Evolutionary conservation across 2,329 filamentous ascomycete genomes (phyloP).

Genomic region (Trichoderma sp.): DNA sequence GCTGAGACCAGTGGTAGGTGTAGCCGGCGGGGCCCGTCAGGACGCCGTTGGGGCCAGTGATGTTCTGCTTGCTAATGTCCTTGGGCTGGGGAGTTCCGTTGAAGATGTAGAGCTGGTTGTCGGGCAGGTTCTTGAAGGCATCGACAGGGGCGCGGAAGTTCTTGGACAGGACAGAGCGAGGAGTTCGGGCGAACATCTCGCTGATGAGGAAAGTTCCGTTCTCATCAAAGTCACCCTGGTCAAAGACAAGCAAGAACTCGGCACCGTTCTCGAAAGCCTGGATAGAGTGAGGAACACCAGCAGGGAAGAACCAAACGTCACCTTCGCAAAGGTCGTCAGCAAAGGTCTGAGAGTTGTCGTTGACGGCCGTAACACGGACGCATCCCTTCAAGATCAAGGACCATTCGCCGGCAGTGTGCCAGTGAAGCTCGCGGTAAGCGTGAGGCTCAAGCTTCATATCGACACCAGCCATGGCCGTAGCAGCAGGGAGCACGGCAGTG

Average conservation of each 20-base stretch:
- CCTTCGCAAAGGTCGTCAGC: conserved; percentile 36
- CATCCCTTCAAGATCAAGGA: conserved; percentile 52
- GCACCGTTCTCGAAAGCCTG: conserved; percentile 53
- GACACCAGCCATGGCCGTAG: conserved; percentile 54
- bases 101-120: conserved; percentile 51
- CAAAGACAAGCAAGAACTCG: conserved; percentile 61
- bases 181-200: conserved; percentile 51
- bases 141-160: conserved; percentile 48
- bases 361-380: conserved; percentile 50
- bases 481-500: conserved; percentile 45
- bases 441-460: conserved; percentile 57
- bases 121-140: conserved; percentile 47
- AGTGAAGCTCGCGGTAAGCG: conserved; percentile 63
- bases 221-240: conserved; percentile 57
- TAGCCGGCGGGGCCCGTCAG: conserved; percentile 40
- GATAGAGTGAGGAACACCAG: conserved; percentile 49
- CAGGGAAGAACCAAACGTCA: conserved; percentile 55
- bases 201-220: conserved; percentile 58
- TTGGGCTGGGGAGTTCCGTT: conserved; percentile 47
- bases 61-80: conserved; percentile 46
- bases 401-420: conserved; percentile 56
- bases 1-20: conserved; percentile 52
- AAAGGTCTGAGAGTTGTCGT: conserved; percentile 49
- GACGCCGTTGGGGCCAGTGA: conserved; percentile 44
- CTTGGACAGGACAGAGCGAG: conserved; percentile 53